phyloP scores from a whole-genome alignment of 257 asterid genomes.

The Nicotiana undulata region DNA sequence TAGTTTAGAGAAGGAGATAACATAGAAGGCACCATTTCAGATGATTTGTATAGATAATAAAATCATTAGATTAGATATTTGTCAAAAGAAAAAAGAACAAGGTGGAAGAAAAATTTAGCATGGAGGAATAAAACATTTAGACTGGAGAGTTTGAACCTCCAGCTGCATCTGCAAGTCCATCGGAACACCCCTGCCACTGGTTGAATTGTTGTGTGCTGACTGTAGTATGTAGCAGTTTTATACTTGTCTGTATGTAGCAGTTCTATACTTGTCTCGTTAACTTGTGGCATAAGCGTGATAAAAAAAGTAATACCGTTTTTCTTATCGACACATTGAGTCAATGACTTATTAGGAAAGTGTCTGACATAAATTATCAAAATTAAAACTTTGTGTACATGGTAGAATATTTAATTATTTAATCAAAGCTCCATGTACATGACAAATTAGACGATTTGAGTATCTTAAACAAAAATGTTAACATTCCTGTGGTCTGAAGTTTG shows the following conservation, averaged over 20 bases:
- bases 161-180: background rate
- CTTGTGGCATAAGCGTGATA: background rate
- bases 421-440: background rate
- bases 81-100: too few relatives aligned
- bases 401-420: background rate
- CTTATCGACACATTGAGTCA: background rate
- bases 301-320: background rate
- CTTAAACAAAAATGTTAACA: background rate
- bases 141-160: background rate
- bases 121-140: background rate
- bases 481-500: background rate
- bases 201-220: background rate
- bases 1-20: background rate
- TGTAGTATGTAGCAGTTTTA: background rate
- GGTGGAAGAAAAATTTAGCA: too few relatives aligned
- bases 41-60: background rate
- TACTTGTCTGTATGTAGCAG: background rate
- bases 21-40: background rate
- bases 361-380: background rate
- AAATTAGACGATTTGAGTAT: background rate
- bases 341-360: background rate
- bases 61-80: too few relatives aligned
- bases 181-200: background rate
- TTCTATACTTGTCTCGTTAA: background rate
- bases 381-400: background rate